Evolutionary conservation across 2,329 filamentous ascomycete genomes (phyloP).

Genomic region (Graphilbum ipis-grandicollis): DNA sequence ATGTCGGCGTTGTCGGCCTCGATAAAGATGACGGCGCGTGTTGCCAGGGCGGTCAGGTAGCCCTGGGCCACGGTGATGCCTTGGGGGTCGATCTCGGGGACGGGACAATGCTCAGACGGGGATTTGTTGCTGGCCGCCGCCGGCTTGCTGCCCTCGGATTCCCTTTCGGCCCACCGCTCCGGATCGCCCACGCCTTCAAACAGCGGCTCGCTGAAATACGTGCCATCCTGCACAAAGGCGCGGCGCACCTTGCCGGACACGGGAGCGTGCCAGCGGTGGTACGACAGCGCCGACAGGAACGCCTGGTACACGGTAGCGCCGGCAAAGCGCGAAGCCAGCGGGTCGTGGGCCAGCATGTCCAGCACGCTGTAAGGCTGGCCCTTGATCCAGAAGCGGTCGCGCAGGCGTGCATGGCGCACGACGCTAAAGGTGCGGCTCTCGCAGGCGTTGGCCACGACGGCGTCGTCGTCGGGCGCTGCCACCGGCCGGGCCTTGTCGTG

Average conservation of each 20-base stretch:
- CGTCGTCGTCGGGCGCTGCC: constrained; percentile 33
- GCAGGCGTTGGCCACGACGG: constrained; percentile 43
- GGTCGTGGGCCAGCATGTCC: constrained; percentile 45
- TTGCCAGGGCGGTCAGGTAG: constrained; percentile 50
- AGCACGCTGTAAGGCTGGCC: constrained; percentile 47
- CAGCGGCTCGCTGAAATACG: constrained; percentile 47
- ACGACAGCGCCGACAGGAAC: constrained; percentile 48
- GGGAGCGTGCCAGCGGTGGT: constrained; percentile 59
- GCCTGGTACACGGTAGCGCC: constrained; percentile 55
- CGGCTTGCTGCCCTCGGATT: constrained; percentile 15
- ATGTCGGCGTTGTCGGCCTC: constrained; percentile 50
- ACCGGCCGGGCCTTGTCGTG: constrained; percentile 38
- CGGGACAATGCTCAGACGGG: no score
- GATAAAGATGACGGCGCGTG: constrained; percentile 52
- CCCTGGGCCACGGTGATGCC: constrained; percentile 39
- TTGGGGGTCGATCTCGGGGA: constrained; percentile 21
- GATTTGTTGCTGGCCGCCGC: no score
- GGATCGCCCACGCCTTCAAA: constrained; percentile 15
- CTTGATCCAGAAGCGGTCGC: constrained; percentile 52
- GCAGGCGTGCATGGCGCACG: constrained; percentile 29
- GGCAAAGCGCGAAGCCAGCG: constrained; percentile 33
- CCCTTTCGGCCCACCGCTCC: constrained; percentile 2
- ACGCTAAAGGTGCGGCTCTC: constrained; percentile 43
- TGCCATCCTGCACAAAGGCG: constrained; percentile 41
- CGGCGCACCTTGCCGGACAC: constrained; percentile 42